These are phyloP conservation scores for Blastobotrys elegans DNA, from an alignment of 1,139 yeast genomes.

Conservation along the genomic window DNA sequence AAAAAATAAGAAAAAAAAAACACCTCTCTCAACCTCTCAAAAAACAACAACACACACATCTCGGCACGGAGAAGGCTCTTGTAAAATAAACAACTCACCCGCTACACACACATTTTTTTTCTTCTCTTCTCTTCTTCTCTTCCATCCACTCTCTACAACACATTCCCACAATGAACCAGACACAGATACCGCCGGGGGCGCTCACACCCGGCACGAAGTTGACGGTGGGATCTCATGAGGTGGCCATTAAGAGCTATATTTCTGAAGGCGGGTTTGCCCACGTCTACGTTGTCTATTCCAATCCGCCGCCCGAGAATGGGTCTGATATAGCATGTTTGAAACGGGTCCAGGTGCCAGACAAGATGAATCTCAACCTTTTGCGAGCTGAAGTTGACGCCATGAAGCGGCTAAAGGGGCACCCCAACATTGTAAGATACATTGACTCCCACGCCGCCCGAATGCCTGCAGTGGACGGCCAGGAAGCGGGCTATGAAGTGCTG, in stretches of 20 bases:
- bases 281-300: slow-evolving; percentile 60
- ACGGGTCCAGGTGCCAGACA: slow-evolving; percentile 72
- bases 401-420: slow-evolving; percentile 71
- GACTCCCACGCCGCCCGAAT: slow-evolving; percentile 92
- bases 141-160: background rate
- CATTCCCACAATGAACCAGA: background rate
- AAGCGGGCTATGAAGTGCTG: slow-evolving; percentile 70
- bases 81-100: no score
- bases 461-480: slow-evolving; percentile 30
- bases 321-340: slow-evolving; percentile 52
- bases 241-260: slow-evolving; percentile 52
- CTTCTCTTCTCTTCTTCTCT: no score
- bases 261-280: slow-evolving; percentile 79
- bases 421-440: slow-evolving; percentile 78
- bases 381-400: slow-evolving; percentile 80
- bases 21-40: no score
- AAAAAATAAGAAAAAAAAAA: no score
- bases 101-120: no score
- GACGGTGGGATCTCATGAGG: slow-evolving; percentile 62
- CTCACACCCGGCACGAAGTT: slow-evolving; percentile 60
- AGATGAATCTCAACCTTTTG: slow-evolving; percentile 58
- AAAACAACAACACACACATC: no score
- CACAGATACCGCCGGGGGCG: slow-evolving; percentile 44
- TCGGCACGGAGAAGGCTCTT: no score
- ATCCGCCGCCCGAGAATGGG: slow-evolving; percentile 38